phyloP scores from a whole-genome alignment of 257 asterid genomes.

The Plantago major region DNA sequence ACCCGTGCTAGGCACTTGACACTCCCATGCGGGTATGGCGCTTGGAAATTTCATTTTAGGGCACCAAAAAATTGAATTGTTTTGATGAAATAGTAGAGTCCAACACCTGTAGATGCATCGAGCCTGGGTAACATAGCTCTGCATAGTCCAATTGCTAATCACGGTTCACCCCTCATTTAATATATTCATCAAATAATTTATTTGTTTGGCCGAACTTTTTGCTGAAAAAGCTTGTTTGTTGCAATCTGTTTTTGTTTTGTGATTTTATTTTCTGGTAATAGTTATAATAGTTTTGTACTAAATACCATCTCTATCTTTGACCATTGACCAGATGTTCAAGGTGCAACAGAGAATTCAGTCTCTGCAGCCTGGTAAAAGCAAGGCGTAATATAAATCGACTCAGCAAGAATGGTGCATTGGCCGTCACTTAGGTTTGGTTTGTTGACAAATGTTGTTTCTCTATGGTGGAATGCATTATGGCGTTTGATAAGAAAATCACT shows the following conservation, averaged over 20 bases:
- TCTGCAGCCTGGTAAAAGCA: conserved; percentile 78
- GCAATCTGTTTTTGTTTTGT: background rate
- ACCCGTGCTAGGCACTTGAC: no score
- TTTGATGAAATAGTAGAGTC: no score
- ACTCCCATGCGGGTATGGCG: no score
- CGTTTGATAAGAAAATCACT: conserved; percentile 15
- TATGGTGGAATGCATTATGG: conserved; percentile 18
- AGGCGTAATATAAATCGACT: conserved; percentile 38
- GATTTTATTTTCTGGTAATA: conserved; percentile 2
- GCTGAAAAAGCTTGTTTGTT: background rate
- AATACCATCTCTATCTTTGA: background rate
- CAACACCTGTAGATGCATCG: no score
- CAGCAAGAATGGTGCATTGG: conserved; percentile 17
- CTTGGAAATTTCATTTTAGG: no score
- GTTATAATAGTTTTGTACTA: no score
- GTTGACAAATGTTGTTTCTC: conserved; percentile 17
- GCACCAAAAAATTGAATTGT: no score
- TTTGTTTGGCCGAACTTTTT: background rate
- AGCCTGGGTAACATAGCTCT: no score
- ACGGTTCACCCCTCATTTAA: background rate
- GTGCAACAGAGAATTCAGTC: conserved; percentile 82
- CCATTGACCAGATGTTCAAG: conserved; percentile 53
- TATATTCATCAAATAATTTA: background rate
- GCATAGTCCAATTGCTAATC: no score
- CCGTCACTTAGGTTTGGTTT: conserved; percentile 15